These are phyloP conservation scores for Diaporthe velutina DNA, from an alignment of 2,329 filamentous ascomycete species.

Conservation along the genomic window DNA sequence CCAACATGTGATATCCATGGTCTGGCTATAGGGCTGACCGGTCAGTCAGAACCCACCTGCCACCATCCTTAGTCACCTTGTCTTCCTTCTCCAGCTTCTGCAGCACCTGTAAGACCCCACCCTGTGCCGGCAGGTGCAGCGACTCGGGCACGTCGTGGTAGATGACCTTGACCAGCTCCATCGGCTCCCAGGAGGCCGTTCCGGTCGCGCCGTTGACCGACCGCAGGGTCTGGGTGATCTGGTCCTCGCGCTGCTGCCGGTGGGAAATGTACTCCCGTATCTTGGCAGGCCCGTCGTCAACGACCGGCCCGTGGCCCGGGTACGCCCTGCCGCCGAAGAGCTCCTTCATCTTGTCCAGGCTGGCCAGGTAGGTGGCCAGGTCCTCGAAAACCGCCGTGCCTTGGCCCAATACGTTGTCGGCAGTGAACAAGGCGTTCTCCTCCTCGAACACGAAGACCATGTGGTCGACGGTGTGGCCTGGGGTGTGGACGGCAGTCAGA, in stretches of 20 bases:
- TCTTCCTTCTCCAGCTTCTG: constrained; percentile 83
- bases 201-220: constrained; percentile 47
- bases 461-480: constrained; percentile 80
- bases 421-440: constrained; percentile 78
- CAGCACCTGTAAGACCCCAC: constrained; percentile 83
- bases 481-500: constrained; percentile 72
- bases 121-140: constrained; percentile 81
- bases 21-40: constrained; percentile 55
- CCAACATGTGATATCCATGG: background rate
- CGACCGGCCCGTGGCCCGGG: constrained; percentile 86
- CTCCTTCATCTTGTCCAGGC: constrained; percentile 69
- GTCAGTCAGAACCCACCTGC: constrained; percentile 58
- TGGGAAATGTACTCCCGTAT: constrained; percentile 88
- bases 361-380: constrained; percentile 70
- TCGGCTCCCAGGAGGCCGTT: constrained; percentile 70
- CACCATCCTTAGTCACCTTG: constrained; percentile 62
- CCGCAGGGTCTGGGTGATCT: constrained; percentile 76
- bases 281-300: constrained; percentile 78
- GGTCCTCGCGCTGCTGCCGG: constrained; percentile 81
- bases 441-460: constrained; percentile 73
- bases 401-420: constrained; percentile 81
- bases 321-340: constrained; percentile 80
- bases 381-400: constrained; percentile 82
- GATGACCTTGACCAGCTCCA: constrained; percentile 89
- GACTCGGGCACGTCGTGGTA: constrained; percentile 84